phyloP scores from a whole-genome alignment of 2,329 filamentous ascomycete species.

The Claviceps digitariae region DNA sequence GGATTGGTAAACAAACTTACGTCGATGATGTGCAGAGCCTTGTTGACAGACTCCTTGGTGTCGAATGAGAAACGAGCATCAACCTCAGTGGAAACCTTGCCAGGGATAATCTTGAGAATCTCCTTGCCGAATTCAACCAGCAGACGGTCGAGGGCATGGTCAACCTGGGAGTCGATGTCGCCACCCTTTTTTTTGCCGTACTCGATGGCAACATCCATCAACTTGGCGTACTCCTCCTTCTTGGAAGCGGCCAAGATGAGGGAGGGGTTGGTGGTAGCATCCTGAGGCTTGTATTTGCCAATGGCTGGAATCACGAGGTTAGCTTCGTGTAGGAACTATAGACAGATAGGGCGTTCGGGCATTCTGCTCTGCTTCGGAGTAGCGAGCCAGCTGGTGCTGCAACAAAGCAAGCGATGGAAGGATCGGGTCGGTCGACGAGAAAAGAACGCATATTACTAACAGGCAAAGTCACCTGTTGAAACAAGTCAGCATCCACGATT shows the following conservation, averaged over 20 bases:
- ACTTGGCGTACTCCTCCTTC: constrained; percentile 87
- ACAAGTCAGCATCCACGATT: constrained; percentile 15
- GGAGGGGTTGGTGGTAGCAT: constrained; percentile 99
- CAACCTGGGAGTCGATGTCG: constrained; percentile 67
- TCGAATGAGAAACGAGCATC: constrained; percentile 94
- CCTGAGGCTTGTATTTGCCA: constrained; percentile 99
- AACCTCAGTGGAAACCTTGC: constrained; percentile 98
- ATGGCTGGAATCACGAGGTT: constrained; percentile 54
- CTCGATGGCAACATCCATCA: constrained; percentile 74
- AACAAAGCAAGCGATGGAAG: background rate
- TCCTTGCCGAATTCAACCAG: constrained; percentile 97
- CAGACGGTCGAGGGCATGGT: constrained; percentile 80
- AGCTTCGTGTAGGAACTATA: constrained; percentile 8
- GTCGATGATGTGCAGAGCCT: constrained; percentile 94
- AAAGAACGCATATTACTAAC: constrained; percentile 35
- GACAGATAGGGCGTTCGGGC: too few relatives aligned
- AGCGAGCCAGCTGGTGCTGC: background rate
- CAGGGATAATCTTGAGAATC: constrained; percentile 92
- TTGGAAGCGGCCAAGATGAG: constrained; percentile 97
- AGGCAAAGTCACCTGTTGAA: constrained; percentile 56
- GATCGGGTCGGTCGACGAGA: background rate
- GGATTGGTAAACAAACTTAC: constrained; percentile 36
- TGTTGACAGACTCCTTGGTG: constrained; percentile 80
- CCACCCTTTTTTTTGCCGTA: constrained; percentile 70
- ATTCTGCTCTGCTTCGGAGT: background rate